Base-by-base conservation (phyloP, 805 yeast species). In the Lachancea waltii region DNA sequence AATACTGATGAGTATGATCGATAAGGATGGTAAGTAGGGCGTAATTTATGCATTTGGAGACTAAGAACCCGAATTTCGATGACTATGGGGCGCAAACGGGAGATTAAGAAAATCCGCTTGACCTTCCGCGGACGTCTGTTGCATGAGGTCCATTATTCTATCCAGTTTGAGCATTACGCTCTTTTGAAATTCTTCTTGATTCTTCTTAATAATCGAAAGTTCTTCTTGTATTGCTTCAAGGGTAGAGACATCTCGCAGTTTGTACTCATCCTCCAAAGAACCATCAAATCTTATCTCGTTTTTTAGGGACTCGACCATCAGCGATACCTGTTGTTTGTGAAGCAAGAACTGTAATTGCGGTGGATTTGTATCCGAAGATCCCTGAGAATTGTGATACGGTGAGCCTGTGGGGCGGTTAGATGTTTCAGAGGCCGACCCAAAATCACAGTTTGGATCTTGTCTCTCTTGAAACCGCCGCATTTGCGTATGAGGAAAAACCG, bases 141-240 rank as follows among this genome's bases (percentile, higher is more conserved):
- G 30, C 13, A 42, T 16, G 17, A 42, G 30, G 10, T 40, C 31
- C 15, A 23, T 21, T 26, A 42, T 31, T 14, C 35, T 20, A 23
- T 46, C 44, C 30, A 48, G 30, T 30, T 43, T 45, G 20, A 35
- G 30, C 20, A 46, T 38, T 7, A 48, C 40, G 25, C 41, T 35
- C 17, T 29, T 31, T 30, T 40, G 44, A 24, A 46, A 44, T 7
- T 35, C 38, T 21, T 46, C 40, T 26, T 48, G 47, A 7, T 36
- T 26, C 30, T 35, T 41, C 16, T 34, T 32, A 25, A 35, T 11
- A n/a, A 26, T 20, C 10, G 8, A 11, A 19, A 38, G 10, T 25
- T 38, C 42, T 5, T 22, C 14, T 13, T 22, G 26, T 7, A 38
- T 17, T 5, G 33, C 29, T 2, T 15, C 37, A 11, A 38, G 11